Base-by-base conservation (phyloP, 148 eudicot genomes). In the Diospyros kaki region DNA sequence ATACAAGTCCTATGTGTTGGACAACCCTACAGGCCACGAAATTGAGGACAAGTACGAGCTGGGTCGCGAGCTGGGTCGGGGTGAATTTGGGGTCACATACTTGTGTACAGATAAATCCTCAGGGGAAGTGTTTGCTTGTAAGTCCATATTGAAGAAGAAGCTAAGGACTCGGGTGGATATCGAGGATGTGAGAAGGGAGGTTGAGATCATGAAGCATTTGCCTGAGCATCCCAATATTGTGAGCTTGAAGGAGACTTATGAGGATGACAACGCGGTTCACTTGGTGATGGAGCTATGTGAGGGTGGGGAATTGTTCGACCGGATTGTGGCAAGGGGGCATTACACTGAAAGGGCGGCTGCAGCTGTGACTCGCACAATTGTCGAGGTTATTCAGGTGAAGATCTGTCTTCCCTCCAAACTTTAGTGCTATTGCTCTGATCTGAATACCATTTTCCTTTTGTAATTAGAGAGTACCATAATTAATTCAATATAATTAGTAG, bases 271-370 rank as follows among this genome's bases (percentile, higher is more conserved):
- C 14, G 93, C 88, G 0, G 93, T 89, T 28, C 89, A 89, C 48
- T 75, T 89, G 78, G 90, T 89, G 45, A 89, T 89, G 93, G 93
- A 89, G 77, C 74, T 87, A 72, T 89, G 93, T 61, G 89, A 87
- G 73, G 93, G 93, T 5, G 93, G 93, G 58, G 93, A 89, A 67
- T 74, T 89, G 86, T 89, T 89, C 73, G 93, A 89, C 75, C 73
- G 93, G 81, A 89, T 89, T 73, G 93, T 89, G 52, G 86, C 90
- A 3, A 82, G 86, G 69, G 89, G 90, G 42, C 93, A 89, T 87
- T 89, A 89, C 60, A 87, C 89, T 1, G 93, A 89, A 61, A 83
- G 93, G 76, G 93, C 90, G 10, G 93, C 93, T 17, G 93, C 93
- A 0, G 84, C 76, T 52, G 89, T 85, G 9, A 82, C 82, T 66